phyloP scores from a whole-genome alignment of 768 basidiomycete species.

The Suillus luteus region DNA sequence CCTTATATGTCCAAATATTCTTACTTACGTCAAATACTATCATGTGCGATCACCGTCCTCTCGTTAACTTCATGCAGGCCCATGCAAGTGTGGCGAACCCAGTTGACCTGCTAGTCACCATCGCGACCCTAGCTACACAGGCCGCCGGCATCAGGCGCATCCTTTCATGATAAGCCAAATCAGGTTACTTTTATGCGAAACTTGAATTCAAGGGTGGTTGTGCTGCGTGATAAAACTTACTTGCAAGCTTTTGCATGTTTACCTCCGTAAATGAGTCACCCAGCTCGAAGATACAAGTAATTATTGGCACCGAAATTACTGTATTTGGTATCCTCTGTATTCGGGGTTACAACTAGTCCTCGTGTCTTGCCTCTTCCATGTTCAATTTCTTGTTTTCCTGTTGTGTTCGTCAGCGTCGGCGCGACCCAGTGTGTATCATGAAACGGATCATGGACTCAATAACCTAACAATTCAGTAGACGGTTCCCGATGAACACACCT shows the following conservation, averaged over 20 bases:
- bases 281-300: too few species aligned
- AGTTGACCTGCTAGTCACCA: background rate
- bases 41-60: constrained; percentile 4
- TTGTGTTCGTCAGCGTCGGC: constrained; percentile 29
- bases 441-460: background rate
- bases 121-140: background rate
- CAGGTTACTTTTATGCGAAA: background rate
- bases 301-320: constrained; percentile 11
- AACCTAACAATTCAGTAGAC: background rate
- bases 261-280: background rate
- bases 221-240: background rate
- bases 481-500: constrained; percentile 27
- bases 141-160: background rate
- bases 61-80: background rate
- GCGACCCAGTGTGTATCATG: constrained; percentile 21
- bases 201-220: background rate
- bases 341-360: constrained; percentile 5
- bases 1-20: background rate
- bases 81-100: background rate
- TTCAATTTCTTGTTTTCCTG: constrained; percentile 31
- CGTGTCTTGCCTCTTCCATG: constrained; percentile 22
- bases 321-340: constrained; percentile 13
- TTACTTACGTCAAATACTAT: constrained; percentile 7
- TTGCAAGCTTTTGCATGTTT: background rate
- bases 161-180: background rate